Percentiles rank a stretch among this genome's conserved stretches.
These are phyloP conservation scores for Vitis hybrid DNA, from an alignment of 177 flowering plant species.

Conservation along the genomic window DNA sequence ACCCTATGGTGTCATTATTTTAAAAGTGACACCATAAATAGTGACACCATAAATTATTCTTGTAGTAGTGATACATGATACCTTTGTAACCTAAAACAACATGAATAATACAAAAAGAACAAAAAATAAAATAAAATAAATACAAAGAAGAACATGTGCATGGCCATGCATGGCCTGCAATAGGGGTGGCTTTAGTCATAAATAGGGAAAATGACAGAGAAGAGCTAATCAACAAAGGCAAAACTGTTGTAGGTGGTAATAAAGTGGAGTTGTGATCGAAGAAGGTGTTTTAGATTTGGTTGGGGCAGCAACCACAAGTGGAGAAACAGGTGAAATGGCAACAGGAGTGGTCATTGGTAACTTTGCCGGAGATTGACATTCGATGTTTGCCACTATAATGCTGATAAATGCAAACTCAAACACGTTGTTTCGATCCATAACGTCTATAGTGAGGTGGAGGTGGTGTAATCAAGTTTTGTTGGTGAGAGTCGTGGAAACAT, in stretches of 20 bases:
- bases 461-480: background rate
- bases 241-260: background rate
- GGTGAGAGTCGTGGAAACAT: too few relatives aligned
- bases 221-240: conserved; percentile 5
- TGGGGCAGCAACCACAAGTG: conserved; percentile 11
- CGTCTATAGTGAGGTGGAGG: background rate
- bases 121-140: too few relatives aligned
- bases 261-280: conserved; percentile 5
- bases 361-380: conserved; percentile 38
- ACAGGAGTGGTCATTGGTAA: conserved; percentile 22
- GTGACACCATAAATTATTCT: too few relatives aligned
- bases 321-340: conserved; percentile 17
- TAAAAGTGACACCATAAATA: too few relatives aligned
- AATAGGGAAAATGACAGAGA: background rate
- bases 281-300: conserved; percentile 1
- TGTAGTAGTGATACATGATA: too few relatives aligned
- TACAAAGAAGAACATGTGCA: too few relatives aligned
- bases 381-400: conserved; percentile 36
- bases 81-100: too few relatives aligned
- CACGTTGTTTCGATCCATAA: conserved; percentile 23
- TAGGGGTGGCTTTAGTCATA: background rate
- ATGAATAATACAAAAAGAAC: too few relatives aligned
- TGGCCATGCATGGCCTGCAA: too few relatives aligned
- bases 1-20: too few relatives aligned
- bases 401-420: conserved; percentile 31